Evolutionary conservation across 208 protist genomes (phyloP).

Genomic region (Trichomonas gallinae): DNA sequence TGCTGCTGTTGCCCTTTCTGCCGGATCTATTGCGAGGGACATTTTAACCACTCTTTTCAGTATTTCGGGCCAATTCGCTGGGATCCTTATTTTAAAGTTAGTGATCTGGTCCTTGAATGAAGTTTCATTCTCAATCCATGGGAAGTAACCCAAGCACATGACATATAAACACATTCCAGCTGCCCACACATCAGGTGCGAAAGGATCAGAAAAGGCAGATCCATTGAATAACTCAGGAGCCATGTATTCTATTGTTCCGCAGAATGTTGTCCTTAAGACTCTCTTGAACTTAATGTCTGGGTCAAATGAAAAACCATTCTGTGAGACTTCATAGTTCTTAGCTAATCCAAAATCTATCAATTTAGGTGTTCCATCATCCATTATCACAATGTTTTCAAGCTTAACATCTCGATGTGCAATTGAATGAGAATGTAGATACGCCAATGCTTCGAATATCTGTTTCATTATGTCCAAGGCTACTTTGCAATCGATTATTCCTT

Average conservation of each 20-base stretch:
- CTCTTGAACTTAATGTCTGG: neutral
- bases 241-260: neutral
- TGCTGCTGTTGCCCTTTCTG: neutral
- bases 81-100: neutral
- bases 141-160: neutral
- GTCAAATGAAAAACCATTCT: neutral
- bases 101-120: neutral
- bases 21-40: neutral
- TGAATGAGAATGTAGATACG: neutral
- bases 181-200: neutral
- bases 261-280: conserved; percentile 19
- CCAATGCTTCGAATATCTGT: neutral
- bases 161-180: neutral
- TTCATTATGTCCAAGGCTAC: neutral
- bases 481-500: neutral
- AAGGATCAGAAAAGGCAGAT: neutral
- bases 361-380: neutral
- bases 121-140: neutral
- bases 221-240: neutral
- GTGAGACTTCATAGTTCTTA: neutral
- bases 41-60: neutral
- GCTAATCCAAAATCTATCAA: neutral
- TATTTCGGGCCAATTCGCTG: neutral
- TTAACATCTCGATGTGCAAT: neutral
- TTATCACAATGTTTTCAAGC: neutral